Base-by-base conservation (phyloP, 2,329 filamentous ascomycete genomes). In the Camillea tinctor region DNA sequence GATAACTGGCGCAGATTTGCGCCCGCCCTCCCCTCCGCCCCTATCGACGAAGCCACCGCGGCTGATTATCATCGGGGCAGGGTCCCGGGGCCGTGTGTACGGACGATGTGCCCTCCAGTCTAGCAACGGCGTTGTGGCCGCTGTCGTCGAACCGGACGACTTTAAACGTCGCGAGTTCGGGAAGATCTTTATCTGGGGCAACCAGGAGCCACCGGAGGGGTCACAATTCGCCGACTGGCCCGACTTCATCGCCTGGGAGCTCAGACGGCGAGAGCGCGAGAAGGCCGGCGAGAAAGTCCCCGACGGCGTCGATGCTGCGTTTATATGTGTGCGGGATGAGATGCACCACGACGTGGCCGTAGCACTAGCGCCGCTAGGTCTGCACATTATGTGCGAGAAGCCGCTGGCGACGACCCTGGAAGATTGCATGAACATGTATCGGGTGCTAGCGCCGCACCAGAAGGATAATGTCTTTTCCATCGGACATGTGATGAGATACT, bases 371-470 rank as follows among this genome's bases (percentile, higher is more conserved):
- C 84, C 84, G 13, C 77, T 88, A 79, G 72, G 84, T 2, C 77
- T 97, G 53, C 93, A 97, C 74, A 87, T 98, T 64, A 91, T 97
- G 81, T 96, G 93, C 73, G 95, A 99, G 80, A 99, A 99, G 77
- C 95, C 95, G 2, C 78, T 99, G 57, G 92, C 93, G 0, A 92
- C 92, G 21, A 89, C 85, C 0, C 78, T 98, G 24, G 75, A 82
- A 19, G 92, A 95, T 68, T 97, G 93, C 71, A 78, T 97, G 40
- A 81, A 80, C 50, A 94, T 96, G 69, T 92, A 87, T 73, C 77
- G 77, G 54, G 82, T 87, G 1, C 72, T 91, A 64, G 59, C 69
- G 59, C 67, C 69, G 59, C 69, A 77, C 59, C 77, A 72, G 56
- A 50, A 63, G 23, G 60, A 62, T 20, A 70, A 65, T 30, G 81